Percentiles rank a stretch among this genome's conserved stretches.
Conservation (phyloP, 371 early-diverging fungal species). For the Haplosporangium sp. region DNA sequence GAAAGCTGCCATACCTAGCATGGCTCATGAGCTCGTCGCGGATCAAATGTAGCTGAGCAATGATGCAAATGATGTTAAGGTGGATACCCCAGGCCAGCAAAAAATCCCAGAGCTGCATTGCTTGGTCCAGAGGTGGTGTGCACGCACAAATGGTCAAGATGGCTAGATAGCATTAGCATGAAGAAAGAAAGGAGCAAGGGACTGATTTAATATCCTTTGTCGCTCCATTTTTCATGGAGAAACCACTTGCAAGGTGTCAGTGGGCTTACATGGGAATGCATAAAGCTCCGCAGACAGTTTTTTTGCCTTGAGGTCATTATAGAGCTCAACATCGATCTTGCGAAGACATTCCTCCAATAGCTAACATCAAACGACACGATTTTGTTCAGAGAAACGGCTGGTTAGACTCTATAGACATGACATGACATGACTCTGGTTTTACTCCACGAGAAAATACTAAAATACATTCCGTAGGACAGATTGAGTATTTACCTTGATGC, state of each 20-base stretch:
- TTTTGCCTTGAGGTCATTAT: slow-evolving; percentile 77
- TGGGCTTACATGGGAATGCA: slow-evolving; percentile 85
- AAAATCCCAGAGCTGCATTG: slow-evolving; percentile 92
- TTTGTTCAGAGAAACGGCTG: background rate
- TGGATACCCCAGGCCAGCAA: slow-evolving; percentile 92
- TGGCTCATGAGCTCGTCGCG: slow-evolving; percentile 76
- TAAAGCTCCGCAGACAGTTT: slow-evolving; percentile 82
- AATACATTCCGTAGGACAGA: background rate
- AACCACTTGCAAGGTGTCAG: background rate
- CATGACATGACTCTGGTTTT: background rate
- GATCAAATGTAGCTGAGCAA: slow-evolving; percentile 84
- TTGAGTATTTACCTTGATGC: slow-evolving; percentile 73
- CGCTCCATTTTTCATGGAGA: background rate
- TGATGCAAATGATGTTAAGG: slow-evolving; percentile 88
- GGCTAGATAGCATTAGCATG: slow-evolving; percentile 59
- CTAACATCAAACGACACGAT: slow-evolving; percentile 47
- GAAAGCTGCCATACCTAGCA: slow-evolving; percentile 59
- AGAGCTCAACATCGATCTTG: slow-evolving; percentile 80
- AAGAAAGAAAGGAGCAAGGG: background rate
- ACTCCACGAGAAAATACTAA: background rate
- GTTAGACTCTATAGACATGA: background rate
- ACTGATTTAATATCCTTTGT: background rate
- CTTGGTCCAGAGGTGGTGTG: slow-evolving; percentile 86
- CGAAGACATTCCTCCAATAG: slow-evolving; percentile 85
- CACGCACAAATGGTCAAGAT: slow-evolving; percentile 93